Evolutionary conservation across 2,329 filamentous ascomycete species (phyloP).

Genomic region (Phyllosticta citribraziliensis): DNA sequence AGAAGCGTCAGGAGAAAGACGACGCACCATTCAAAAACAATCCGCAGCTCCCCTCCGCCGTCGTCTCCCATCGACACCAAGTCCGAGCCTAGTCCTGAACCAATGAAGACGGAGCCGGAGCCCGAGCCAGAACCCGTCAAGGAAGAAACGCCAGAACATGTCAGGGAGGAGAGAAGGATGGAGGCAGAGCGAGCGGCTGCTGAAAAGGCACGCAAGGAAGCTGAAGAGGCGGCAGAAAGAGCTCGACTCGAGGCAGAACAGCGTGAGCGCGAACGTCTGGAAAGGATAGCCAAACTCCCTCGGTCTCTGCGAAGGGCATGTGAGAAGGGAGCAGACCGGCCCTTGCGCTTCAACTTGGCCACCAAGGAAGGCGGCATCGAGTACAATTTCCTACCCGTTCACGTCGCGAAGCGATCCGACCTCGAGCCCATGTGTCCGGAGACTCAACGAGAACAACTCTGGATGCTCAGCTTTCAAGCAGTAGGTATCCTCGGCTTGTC

Average conservation of each 20-base stretch:
- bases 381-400: conserved; percentile 28
- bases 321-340: conserved; percentile 26
- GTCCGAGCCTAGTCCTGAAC: background rate
- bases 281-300: conserved; percentile 26
- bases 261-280: conserved; percentile 20
- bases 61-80: conserved; percentile 5
- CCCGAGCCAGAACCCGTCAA: conserved; percentile 14
- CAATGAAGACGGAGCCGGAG: conserved; percentile 18
- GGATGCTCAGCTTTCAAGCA: conserved; percentile 30
- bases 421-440: conserved; percentile 11
- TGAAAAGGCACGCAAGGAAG: conserved; percentile 24
- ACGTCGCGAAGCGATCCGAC: conserved; percentile 26
- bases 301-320: conserved; percentile 27
- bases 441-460: conserved; percentile 18
- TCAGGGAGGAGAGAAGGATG: conserved; percentile 2
- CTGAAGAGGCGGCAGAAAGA: conserved; percentile 13
- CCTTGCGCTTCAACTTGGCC: conserved; percentile 24
- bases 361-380: conserved; percentile 30
- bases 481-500: conserved; percentile 31
- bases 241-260: conserved; percentile 5
- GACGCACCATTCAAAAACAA: conserved; percentile 2
- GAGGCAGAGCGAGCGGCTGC: conserved; percentile 16
- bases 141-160: conserved; percentile 5
- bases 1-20: conserved; percentile 7
- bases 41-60: conserved; percentile 7